phyloP scores from a whole-genome alignment of 305 asterid species.

The Andrographis paniculata region DNA sequence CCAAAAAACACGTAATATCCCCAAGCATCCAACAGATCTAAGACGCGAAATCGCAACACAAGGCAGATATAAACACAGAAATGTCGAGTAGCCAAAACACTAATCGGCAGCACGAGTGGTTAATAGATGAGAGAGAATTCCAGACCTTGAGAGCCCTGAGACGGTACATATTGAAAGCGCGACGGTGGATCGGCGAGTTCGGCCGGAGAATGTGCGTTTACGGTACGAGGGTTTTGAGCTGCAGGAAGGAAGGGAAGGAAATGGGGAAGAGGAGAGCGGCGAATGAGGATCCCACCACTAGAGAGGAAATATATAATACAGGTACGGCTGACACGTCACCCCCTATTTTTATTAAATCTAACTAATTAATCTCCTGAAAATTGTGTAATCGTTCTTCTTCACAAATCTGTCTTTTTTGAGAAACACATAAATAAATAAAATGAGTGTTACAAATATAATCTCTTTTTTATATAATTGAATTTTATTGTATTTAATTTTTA shows the following conservation, averaged over 20 bases:
- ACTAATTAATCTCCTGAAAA: too few relatives aligned
- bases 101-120: constrained; percentile 5
- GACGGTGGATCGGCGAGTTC: constrained; percentile 14
- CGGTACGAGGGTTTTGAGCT: constrained; percentile 14
- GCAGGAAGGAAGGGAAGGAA: not conserved
- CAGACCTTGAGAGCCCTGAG: constrained; percentile 61
- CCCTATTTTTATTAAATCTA: too few relatives aligned
- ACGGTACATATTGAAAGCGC: constrained; percentile 43
- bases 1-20: not conserved
- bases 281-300: constrained; percentile 9
- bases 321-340: too few relatives aligned
- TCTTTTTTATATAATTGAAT: too few relatives aligned
- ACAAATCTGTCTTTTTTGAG: too few relatives aligned
- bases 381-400: too few relatives aligned
- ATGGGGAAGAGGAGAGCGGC: not conserved
- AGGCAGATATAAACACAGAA: not conserved
- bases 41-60: not conserved
- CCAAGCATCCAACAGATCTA: constrained; percentile 18
- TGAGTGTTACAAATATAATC: too few relatives aligned
- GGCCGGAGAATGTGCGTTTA: constrained; percentile 2
- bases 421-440: too few relatives aligned
- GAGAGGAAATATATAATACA: too few relatives aligned
- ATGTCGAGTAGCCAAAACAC: not conserved
- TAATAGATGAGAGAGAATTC: not conserved
- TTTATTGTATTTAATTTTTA: too few relatives aligned